These are phyloP conservation scores for Phytophthora pisi DNA, from an alignment of 352 stramenopile species.

Conservation along the genomic window DNA sequence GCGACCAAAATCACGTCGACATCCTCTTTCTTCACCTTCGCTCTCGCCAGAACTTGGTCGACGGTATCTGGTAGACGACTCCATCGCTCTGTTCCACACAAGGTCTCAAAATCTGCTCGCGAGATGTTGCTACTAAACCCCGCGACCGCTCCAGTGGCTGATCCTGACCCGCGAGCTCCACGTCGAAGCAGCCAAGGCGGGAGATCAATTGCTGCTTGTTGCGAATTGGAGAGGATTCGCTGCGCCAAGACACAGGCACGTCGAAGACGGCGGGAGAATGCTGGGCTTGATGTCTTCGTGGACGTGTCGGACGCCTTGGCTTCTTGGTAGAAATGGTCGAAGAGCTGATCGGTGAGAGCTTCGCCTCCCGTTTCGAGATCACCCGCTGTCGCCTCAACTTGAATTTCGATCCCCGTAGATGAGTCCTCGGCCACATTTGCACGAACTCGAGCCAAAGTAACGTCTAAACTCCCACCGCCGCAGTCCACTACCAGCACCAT, in stretches of 20 bases:
- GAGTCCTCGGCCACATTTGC: slow-evolving; percentile 10
- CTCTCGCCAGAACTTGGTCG: slow-evolving; percentile 28
- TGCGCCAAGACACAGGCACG: slow-evolving; percentile 47
- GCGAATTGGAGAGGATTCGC: slow-evolving; percentile 47
- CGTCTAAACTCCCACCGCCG: slow-evolving; percentile 39
- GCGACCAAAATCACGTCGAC: slow-evolving; percentile 41
- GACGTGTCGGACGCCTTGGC: slow-evolving; percentile 1
- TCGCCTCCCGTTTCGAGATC: slow-evolving; percentile 29
- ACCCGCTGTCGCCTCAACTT: slow-evolving; percentile 19
- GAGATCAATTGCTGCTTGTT: slow-evolving; percentile 39
- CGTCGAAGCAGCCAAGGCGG: slow-evolving; percentile 26
- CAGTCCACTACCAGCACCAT: slow-evolving; percentile 42
- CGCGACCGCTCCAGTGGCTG: neutral
- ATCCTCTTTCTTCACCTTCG: slow-evolving; percentile 26
- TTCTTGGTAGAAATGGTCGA: slow-evolving; percentile 25
- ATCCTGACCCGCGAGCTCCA: slow-evolving; percentile 1
- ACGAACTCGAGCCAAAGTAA: slow-evolving; percentile 30
- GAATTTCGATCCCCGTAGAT: slow-evolving; percentile 29
- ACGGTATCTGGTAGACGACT: slow-evolving; percentile 20
- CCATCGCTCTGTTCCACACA: slow-evolving; percentile 44
- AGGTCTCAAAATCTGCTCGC: slow-evolving; percentile 41
- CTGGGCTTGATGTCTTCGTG: slow-evolving; percentile 3
- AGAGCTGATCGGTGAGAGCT: slow-evolving; percentile 23
- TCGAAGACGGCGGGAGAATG: slow-evolving; percentile 30
- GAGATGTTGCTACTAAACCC: slow-evolving; percentile 42